Base-by-base conservation (phyloP, 169 alveolate species). In the Cyclospora cayetanensis region DNA sequence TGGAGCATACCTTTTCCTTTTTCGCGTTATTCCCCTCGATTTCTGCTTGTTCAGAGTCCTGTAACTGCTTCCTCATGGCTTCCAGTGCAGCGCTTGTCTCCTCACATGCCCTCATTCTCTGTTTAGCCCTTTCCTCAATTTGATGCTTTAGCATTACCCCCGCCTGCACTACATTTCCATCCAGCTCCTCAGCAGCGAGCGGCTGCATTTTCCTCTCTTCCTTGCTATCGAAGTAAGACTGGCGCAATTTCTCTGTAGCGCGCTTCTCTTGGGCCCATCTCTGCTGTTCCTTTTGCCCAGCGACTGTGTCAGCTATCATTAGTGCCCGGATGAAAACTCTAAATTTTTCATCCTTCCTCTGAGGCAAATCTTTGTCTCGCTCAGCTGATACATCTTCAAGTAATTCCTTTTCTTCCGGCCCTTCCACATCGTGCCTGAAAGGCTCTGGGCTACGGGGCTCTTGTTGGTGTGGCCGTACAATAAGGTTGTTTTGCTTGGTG, bases 301-400 rank as follows among this genome's bases (percentile, higher is more conserved):
- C 89, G 34, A 80, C 15, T 29, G 89, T 80, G 18, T 80, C 89
- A 2, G 89, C 89, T 11, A 80, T 34, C 89, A 80, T 80, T 41
- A 50, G 89, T 18, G 89, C 89, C 25, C 89, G 70, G 0, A 53
- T 46, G 46, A 80, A 80, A n/a, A 27, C 18, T 52, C 89, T 80
- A 4, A 80, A 7, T 46, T 52, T 46, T 27, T 80, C 89, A 52
- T 80, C 89, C 41, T 74, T 80, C 18, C 5, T 42, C 55, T 34
- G 4, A 37, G 41, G 35, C 74, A 52, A 70, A 1, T 27, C 37
- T 35, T 35, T 42, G 11, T 70, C 89, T 5, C 76, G 29, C 53
- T 80, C 74, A 4, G 52, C 52, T 80, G 31, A 3, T 46, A 0
- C 74, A 4, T 52, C 43, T 80, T 80, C 89, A 34, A 31, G 76